phyloP scores from a whole-genome alignment of 2,329 filamentous ascomycete genomes.

The Nigrograna mackinnonii region DNA sequence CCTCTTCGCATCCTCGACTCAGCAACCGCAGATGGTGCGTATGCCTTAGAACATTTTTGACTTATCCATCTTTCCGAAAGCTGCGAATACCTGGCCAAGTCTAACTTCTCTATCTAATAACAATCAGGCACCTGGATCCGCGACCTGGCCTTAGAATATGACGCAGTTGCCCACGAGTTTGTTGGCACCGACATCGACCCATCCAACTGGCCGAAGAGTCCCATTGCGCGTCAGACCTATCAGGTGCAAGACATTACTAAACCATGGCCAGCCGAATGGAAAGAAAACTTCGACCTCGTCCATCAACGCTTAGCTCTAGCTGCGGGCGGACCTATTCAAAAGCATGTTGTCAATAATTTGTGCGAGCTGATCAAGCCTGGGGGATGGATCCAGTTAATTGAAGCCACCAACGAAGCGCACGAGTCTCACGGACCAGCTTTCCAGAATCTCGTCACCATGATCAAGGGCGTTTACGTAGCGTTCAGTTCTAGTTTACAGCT shows the following conservation, averaged over 20 bases:
- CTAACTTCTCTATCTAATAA: too few relatives aligned
- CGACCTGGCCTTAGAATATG: not conserved
- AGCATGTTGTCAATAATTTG: too few relatives aligned
- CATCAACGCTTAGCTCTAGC: not conserved
- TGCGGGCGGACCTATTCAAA: not conserved
- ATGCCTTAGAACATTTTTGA: too few relatives aligned
- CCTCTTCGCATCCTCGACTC: constrained; percentile 1
- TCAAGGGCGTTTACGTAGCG: not conserved
- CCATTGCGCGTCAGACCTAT: not conserved
- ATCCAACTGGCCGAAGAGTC: not conserved
- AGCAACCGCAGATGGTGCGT: not conserved
- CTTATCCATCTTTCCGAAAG: not conserved
- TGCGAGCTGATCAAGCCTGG: not conserved
- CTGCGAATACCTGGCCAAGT: too few relatives aligned
- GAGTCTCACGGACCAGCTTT: not conserved
- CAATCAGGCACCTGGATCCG: not conserved
- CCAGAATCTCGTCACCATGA: not conserved
- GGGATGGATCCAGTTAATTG: not conserved
- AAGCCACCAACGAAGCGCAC: not conserved
- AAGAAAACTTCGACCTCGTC: constrained; percentile 1
- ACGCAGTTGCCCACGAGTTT: not conserved
- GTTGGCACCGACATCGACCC: not conserved
- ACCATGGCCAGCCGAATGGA: not conserved
- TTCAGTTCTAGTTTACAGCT: not conserved
- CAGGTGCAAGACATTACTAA: constrained; percentile 1